Percentiles rank a stretch among this genome's conserved stretches.
Conservation (phyloP, 2,329 filamentous ascomycete genomes). For the Paraphaeosphaeria minitans region DNA sequence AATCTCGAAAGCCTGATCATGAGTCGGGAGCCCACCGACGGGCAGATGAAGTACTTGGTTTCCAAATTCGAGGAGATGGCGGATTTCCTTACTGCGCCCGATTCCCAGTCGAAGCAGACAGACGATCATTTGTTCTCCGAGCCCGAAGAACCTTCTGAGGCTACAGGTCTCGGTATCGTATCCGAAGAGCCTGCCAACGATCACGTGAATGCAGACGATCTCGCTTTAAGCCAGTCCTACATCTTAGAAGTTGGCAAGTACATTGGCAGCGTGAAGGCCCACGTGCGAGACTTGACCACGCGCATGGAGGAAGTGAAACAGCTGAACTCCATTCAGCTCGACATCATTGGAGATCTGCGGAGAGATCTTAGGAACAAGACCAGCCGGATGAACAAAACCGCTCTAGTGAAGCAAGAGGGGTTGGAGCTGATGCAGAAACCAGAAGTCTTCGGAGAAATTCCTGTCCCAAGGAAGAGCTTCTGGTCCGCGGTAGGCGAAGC, state of each 20-base stretch:
- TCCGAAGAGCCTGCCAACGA: conserved; percentile 6
- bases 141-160: conserved; percentile 8
- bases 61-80: conserved; percentile 41
- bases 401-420: conserved; percentile 4
- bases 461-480: conserved; percentile 9
- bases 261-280: conserved; percentile 33
- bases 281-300: conserved; percentile 32
- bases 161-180: conserved; percentile 9
- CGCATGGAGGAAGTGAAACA: conserved; percentile 42
- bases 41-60: conserved; percentile 43
- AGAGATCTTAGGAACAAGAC: conserved; percentile 22
- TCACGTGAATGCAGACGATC: conserved; percentile 8
- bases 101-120: conserved; percentile 25
- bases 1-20: conserved; percentile 40
- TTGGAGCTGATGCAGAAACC: not conserved
- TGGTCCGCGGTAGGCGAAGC: conserved; percentile 22
- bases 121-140: conserved; percentile 30
- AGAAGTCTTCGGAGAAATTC: not conserved
- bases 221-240: conserved; percentile 25
- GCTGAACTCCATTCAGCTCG: conserved; percentile 39
- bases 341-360: conserved; percentile 38
- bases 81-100: conserved; percentile 33
- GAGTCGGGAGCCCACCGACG: conserved; percentile 35
- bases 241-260: conserved; percentile 33
- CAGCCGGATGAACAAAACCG: not conserved